Base-by-base conservation (phyloP, 768 basidiomycete genomes). In the Lactarius evosmus region DNA sequence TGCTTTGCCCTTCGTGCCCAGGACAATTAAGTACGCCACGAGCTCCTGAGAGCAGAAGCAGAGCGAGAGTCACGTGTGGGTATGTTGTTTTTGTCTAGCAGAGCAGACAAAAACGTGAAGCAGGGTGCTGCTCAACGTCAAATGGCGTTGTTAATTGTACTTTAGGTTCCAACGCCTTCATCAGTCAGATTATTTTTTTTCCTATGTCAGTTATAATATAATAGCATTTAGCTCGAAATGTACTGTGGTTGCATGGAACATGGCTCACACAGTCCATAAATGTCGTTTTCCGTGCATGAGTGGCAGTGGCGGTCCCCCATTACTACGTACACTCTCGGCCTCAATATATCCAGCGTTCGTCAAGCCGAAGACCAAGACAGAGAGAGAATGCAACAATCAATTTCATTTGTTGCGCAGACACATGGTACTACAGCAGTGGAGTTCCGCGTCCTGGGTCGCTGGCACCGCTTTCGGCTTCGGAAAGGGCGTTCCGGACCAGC, bases 221-320 rank as follows among this genome's bases (percentile, higher is more conserved):
- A 49, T 49, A 14, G 44, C 44, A 46, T 46, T 46, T 19, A 49
- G 5, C 46, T 49, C 25, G 46, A 49, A 49, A 49, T 25, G 14
- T 25, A 49, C 25, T 49, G 46, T 14, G 9, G 22, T 12, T 46
- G n/a, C 6, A 25, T 25, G 44, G 14, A n/a, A 14, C 25, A 46
- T 32, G 34, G 36, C 33, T 50, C 54, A 44, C 54, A 50, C 16
- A 16, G 22, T 34, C 61, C n/a, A 40, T 25, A 17, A 25, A 36
- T 36, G 33, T 29, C 27, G 30, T 59, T 52, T 63, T 63, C 63
- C 58, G 59, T 64, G 58, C 29, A n/a, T 62, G 46, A 32, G n/a
- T 49, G 34, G 11, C 7, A 33, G 22, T 27, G 46, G 46, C 22
- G 11, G 36, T 60, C 51, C 2, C 49, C 46, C 12, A 5, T 29